Conservation (phyloP, 352 stramenopile genomes). For the Pythium aquatile region DNA sequence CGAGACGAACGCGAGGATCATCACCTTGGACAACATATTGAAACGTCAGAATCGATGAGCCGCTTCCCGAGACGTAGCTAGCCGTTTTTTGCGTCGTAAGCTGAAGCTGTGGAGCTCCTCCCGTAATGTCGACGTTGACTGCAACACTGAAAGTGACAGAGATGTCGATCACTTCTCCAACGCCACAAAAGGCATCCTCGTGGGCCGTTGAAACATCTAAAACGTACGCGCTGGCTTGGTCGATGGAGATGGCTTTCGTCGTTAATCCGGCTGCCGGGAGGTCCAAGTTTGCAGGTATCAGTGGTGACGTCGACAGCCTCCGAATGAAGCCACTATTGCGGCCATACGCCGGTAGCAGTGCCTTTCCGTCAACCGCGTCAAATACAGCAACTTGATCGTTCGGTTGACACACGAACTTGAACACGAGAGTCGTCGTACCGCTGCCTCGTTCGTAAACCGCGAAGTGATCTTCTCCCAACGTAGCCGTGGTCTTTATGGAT, state of each 20-base stretch:
- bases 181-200: slow-evolving; percentile 49
- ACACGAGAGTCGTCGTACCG: slow-evolving; percentile 47
- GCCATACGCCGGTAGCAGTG: slow-evolving; percentile 43
- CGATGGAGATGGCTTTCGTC: slow-evolving; percentile 57
- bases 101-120: slow-evolving; percentile 36
- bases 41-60: slow-evolving; percentile 42
- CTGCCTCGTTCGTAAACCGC: slow-evolving; percentile 50
- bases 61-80: slow-evolving; percentile 42
- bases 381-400: slow-evolving; percentile 44
- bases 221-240: slow-evolving; percentile 44
- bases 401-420: slow-evolving; percentile 38
- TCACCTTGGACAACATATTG: slow-evolving; percentile 47
- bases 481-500: slow-evolving; percentile 41
- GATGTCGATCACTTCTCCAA: slow-evolving; percentile 64
- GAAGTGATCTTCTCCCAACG: slow-evolving; percentile 28
- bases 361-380: slow-evolving; percentile 34
- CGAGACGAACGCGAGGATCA: slow-evolving; percentile 33
- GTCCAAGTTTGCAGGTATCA: slow-evolving; percentile 41
- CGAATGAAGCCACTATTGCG: slow-evolving; percentile 48
- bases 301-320: slow-evolving; percentile 32
- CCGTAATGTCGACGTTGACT: slow-evolving; percentile 41
- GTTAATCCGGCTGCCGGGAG: slow-evolving; percentile 39
- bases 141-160: slow-evolving; percentile 42
- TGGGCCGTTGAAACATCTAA: slow-evolving; percentile 37
- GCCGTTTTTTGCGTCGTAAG: slow-evolving; percentile 43